Base-by-base conservation (phyloP, 768 basidiomycete species). In the Roridomyces roridus region DNA sequence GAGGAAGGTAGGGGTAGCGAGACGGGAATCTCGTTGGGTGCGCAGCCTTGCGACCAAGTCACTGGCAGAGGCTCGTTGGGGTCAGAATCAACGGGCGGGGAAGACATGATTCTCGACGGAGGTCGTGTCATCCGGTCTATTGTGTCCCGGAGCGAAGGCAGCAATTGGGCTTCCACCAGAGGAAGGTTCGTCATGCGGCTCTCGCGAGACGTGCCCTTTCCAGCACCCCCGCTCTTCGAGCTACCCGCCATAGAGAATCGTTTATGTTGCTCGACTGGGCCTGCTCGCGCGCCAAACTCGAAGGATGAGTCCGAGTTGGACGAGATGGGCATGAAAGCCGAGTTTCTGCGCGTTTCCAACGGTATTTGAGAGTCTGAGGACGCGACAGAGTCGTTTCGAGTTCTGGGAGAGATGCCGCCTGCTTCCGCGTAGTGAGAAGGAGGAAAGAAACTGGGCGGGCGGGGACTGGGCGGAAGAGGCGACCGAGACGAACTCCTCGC, bases 141-240 rank as follows among this genome's bases (percentile, higher is more conserved):
- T 0, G 89, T 92, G 52, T 91, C 89, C 37, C 83, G 78, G 31
- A 92, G 74, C 17, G 88, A 86, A 9, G 89, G 89, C 34, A 91
- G 69, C 5, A 91, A 75, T 24, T 88, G 82, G 0, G 83, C 74
- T 59, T 92, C 89, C 26, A 89, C 68, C 24, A 85, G 74, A 6
- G 86, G 84, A 5, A 89, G 71, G 47, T 84, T 84, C 11, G 71
- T 75, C 17, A 83, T 70, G 48, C 81, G 74, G 59, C 80, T 83
- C 60, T 74, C 71, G 31, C 73, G 60, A 21, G 48, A 51, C 15
- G 26, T 21, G 12, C 28, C 24, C 17, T 23, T 35, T 18, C 31
- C 46, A 14, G 5, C 23, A 20, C 46, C 34, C 18, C 50, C 34
- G 46, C 39, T 21, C 9, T 51, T 48, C 18, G 48, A 21, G n/a